Base-by-base conservation (phyloP, 257 asterid species). In the Handroanthus guayacan region DNA sequence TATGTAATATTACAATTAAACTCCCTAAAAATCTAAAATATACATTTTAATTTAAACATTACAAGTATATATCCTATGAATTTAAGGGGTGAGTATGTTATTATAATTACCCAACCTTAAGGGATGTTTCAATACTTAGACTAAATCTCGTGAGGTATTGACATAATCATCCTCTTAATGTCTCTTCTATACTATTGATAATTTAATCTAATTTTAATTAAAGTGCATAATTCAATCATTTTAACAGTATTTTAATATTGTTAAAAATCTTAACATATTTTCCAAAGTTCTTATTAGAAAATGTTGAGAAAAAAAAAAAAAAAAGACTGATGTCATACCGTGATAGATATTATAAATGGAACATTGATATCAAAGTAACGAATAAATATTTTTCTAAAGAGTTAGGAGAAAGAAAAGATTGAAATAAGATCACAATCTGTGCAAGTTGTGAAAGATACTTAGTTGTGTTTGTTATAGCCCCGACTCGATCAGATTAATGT, bases 361-460 rank as follows among this genome's bases (percentile, higher is more conserved):
- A 16, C 47, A 63, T 1, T 63, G 12, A 14, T 34, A 13, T 62
- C 14, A 14, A 11, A 4, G 7, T 38, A n/a, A 38, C 38, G 25
- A 37, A 38, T 12, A 34, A 2, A 36, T 17, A 55, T 9, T 55
- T 55, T 55, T 16, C 9, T 6, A 17, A 6, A 17, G 12, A 55
- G 31, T n/a, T 31, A n/a, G 16, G 3, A 55, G 9, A 9, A 31
- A 3, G 50, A 66, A 43, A 43, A 11, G 31, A 16, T 66, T 66
- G 3, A 12, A 8, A 3, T 14, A 16, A 41, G 14, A 36, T 34
- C 6, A 38, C 13, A 37, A 36, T 50, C 5, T 51, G 37, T 31
- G 34, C 45, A 50, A 37, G 18, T 12, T 67, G 45, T 44, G 20
- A 67, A 20, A 54, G 75, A 69, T 36, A 69, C 48, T 43, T 12